A percentile compares a stretch with the other conserved stretches of the same genome.
Evolutionary conservation across 1,139 yeast genomes (phyloP).

Genomic region (Spathaspora sp.): DNA sequence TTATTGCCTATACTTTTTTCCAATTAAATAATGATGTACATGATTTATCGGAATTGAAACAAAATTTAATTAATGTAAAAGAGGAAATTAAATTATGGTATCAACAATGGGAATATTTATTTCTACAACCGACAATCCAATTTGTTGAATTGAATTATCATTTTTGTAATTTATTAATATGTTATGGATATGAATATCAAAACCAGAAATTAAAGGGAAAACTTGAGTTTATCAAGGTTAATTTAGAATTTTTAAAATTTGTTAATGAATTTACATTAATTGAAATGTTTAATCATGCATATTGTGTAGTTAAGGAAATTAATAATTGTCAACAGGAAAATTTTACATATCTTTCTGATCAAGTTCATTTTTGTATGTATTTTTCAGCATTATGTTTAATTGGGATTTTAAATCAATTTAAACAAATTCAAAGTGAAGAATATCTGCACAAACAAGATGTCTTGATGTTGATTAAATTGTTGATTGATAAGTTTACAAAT

Average conservation of each 20-base stretch:
- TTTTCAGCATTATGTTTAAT: slow-evolving; percentile 50
- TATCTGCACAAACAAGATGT: background rate
- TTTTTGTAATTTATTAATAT: slow-evolving; percentile 57
- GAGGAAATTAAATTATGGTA: slow-evolving; percentile 58
- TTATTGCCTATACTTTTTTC: slow-evolving; percentile 61
- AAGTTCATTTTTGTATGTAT: slow-evolving; percentile 58
- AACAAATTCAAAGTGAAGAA: background rate
- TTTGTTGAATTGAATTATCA: slow-evolving; percentile 75
- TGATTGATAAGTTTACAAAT: slow-evolving; percentile 27
- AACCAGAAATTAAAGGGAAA: background rate
- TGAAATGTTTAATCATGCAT: slow-evolving; percentile 34
- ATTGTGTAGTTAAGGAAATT: slow-evolving; percentile 42
- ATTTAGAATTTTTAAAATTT: slow-evolving; percentile 5
- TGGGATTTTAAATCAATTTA: slow-evolving; percentile 17
- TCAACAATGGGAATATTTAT: slow-evolving; percentile 69
- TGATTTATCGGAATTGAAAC: slow-evolving; percentile 22
- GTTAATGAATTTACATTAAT: slow-evolving; percentile 22
- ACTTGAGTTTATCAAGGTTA: background rate
- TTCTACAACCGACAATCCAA: slow-evolving; percentile 73
- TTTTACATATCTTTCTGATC: slow-evolving; percentile 70
- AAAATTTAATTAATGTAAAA: slow-evolving; percentile 23
- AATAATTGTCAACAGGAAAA: slow-evolving; percentile 52
- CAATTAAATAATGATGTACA: slow-evolving; percentile 25
- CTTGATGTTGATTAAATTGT: slow-evolving; percentile 17
- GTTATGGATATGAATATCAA: slow-evolving; percentile 29